phyloP scores from a whole-genome alignment of 1,284 basidiomycete genomes.

The Trametes polyzona region DNA sequence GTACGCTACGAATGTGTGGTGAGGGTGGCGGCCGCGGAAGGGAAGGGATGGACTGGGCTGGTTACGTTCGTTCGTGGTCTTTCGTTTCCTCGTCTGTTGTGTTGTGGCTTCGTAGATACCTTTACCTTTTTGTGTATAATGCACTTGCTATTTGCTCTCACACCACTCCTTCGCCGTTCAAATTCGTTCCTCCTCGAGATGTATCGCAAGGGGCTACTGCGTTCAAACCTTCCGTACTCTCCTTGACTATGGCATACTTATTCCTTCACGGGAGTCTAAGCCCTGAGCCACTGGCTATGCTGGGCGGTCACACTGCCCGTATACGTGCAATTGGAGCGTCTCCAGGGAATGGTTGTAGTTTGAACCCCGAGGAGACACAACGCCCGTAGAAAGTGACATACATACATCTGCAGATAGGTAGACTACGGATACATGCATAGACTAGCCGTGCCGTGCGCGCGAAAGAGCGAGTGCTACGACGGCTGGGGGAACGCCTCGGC shows the following conservation, averaged over 20 bases:
- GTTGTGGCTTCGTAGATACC: conserved; percentile 26
- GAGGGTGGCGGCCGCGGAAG: neutral
- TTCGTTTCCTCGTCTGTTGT: conserved; percentile 21
- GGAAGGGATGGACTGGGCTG: conserved; percentile 11
- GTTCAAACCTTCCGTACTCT: too few relatives aligned
- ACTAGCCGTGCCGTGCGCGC: too few relatives aligned
- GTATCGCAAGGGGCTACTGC: too few relatives aligned
- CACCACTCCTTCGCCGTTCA: neutral
- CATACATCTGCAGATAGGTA: neutral
- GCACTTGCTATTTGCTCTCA: conserved; percentile 17
- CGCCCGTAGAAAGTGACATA: neutral
- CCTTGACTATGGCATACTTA: too few relatives aligned
- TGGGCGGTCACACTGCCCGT: too few relatives aligned
- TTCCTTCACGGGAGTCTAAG: too few relatives aligned
- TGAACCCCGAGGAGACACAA: neutral
- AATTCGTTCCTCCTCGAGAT: too few relatives aligned
- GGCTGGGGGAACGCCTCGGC: conserved; percentile 35
- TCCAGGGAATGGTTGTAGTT: too few relatives aligned
- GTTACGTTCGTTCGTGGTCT: conserved; percentile 7
- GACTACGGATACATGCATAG: neutral
- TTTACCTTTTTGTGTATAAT: conserved; percentile 28
- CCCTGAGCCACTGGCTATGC: too few relatives aligned
- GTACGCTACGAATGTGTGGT: neutral
- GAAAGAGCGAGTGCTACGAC: conserved; percentile 13
- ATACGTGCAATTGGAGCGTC: too few relatives aligned